phyloP scores from a whole-genome alignment of 371 early-diverging fungal species.

The Funneliformis caledonium region DNA sequence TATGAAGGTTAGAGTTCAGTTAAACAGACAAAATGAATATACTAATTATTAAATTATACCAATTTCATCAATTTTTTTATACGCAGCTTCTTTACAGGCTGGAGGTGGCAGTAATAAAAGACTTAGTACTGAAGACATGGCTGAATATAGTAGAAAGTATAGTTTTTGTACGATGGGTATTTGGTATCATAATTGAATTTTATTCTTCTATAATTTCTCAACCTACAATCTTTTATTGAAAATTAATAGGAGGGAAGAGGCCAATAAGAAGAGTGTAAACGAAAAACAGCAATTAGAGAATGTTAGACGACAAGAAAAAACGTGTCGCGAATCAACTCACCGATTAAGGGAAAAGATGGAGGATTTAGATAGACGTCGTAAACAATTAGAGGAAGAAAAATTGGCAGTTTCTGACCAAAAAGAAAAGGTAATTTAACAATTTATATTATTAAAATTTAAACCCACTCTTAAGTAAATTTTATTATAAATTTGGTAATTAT shows the following conservation, averaged over 20 bases:
- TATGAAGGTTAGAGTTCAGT: slow-evolving; percentile 48
- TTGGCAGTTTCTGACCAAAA: slow-evolving; percentile 45
- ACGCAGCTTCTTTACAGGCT: slow-evolving; percentile 42
- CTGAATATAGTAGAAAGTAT: slow-evolving; percentile 56
- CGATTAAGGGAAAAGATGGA: slow-evolving; percentile 65
- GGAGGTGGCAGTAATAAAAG: slow-evolving; percentile 30
- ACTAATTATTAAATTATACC: not conserved
- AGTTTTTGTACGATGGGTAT: too few relatives aligned
- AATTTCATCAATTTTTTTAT: not conserved
- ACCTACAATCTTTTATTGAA: not conserved
- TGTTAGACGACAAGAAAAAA: slow-evolving; percentile 68
- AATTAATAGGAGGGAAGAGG: slow-evolving; percentile 67
- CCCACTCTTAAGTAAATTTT: too few relatives aligned
- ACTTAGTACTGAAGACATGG: slow-evolving; percentile 51
- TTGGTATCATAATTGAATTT: not conserved
- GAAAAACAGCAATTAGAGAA: slow-evolving; percentile 72
- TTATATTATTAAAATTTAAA: too few relatives aligned
- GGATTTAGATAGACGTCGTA: slow-evolving; percentile 56
- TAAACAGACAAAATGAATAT: slow-evolving; percentile 14
- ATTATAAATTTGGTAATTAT: not conserved
- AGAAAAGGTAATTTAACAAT: slow-evolving; percentile 44
- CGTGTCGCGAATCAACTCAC: slow-evolving; percentile 61
- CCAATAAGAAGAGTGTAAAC: slow-evolving; percentile 63
- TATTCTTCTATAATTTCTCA: not conserved
- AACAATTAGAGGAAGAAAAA: slow-evolving; percentile 58